A percentile compares a stretch with the other conserved stretches of the same genome.
phyloP scores from a whole-genome alignment of 768 basidiomycete species.

The Mycena albidolilacea region DNA sequence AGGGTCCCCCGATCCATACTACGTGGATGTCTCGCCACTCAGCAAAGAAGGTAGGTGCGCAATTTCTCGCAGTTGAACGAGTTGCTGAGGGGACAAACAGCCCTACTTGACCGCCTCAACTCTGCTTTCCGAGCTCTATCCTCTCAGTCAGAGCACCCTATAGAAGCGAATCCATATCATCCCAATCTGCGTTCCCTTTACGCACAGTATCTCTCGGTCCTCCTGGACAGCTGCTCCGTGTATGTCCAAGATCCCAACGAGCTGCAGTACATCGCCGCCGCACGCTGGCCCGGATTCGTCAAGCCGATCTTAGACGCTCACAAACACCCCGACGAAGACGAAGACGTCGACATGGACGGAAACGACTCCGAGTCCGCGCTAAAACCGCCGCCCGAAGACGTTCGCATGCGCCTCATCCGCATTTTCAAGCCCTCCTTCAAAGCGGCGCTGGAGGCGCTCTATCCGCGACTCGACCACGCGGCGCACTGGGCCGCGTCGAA shows the following conservation, averaged over 20 bases:
- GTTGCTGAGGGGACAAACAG: slow-evolving; percentile 46
- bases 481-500: slow-evolving; percentile 72
- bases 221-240: slow-evolving; percentile 73
- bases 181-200: slow-evolving; percentile 72
- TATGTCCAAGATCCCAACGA: slow-evolving; percentile 80
- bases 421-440: slow-evolving; percentile 76
- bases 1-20: slow-evolving; percentile 81
- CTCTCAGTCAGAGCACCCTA: slow-evolving; percentile 26
- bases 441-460: slow-evolving; percentile 74
- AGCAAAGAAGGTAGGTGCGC: slow-evolving; percentile 68
- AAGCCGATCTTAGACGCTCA: slow-evolving; percentile 75
- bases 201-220: slow-evolving; percentile 69
- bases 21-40: slow-evolving; percentile 67
- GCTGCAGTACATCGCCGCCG: slow-evolving; percentile 81
- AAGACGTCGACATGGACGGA: slow-evolving; percentile 41
- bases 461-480: slow-evolving; percentile 79
- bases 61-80: background rate
- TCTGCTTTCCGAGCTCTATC: slow-evolving; percentile 51
- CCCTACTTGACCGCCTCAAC: slow-evolving; percentile 51
- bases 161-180: slow-evolving; percentile 59
- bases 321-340: slow-evolving; percentile 33
- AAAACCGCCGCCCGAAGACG: slow-evolving; percentile 64
- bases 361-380: slow-evolving; percentile 39
- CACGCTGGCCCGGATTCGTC: slow-evolving; percentile 86
- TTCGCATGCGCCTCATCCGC: slow-evolving; percentile 75